Base-by-base conservation (phyloP, 805 yeast species). In the Brettanomyces anomalus region DNA sequence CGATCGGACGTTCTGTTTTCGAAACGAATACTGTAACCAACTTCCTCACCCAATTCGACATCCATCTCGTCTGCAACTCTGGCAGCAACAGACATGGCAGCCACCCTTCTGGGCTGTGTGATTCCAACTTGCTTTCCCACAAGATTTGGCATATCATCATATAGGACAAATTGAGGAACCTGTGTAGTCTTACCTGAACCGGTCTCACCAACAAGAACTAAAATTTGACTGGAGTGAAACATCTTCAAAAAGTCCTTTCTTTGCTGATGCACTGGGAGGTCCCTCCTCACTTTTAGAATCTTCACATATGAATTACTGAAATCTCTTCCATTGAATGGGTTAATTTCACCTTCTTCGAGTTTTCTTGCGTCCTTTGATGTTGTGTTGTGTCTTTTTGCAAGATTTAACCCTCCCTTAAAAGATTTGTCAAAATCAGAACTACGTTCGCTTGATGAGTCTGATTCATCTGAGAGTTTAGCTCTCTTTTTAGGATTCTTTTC, bases 101-200 rank as follows among this genome's bases (percentile, higher is more conserved):
- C 98, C 52, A 90, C 97, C 66, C 98, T 80, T 69, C 98, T 79
- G 15, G 98, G 98, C 64, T 76, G 90, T 0, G 97, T 89, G 78
- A 96, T 89, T 1, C 96, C 97, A 43, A 90, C 90, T 65, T 81
- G 90, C 14, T 79, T 79, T 4, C 90, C 89, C 41, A 67, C 66
- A 51, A 87, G 68, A 56, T 87, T 96, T 15, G 97, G 96, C 74
- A 90, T 75, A 53, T 89, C 97, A 60, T 93, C 97, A 55, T 77
- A 87, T 40, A 81, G 67, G 18, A 90, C 96, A 65, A 89, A 93
- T 65, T 90, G 98, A 3, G 98, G 97, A 49, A 90, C 89, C 67
- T 90, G 98, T 1, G 98, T 90, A 20, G 97, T 90, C 65, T 90
- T 90, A 76, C 98, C 98, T 26, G 96, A 87, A 68, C 98, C 98